Percentiles rank a stretch among this genome's conserved stretches.
phyloP scores from a whole-genome alignment of 345 rosid genomes.

The Citrus unshiu region DNA sequence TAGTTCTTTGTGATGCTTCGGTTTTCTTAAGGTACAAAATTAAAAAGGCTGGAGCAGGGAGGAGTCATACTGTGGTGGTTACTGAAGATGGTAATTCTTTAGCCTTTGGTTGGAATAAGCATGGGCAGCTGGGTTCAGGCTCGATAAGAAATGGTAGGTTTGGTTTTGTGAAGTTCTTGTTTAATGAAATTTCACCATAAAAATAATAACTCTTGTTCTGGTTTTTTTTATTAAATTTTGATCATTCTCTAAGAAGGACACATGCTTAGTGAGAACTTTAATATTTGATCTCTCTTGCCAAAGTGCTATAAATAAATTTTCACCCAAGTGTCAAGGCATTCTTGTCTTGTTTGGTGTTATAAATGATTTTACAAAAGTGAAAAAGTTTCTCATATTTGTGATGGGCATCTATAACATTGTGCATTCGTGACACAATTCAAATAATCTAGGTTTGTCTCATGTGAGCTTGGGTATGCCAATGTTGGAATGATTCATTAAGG shows the following conservation, averaged over 20 bases:
- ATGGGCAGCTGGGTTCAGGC: conserved; percentile 94
- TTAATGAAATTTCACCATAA: not conserved
- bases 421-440: not conserved
- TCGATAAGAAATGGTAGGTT: conserved; percentile 65
- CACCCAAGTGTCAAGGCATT: not conserved
- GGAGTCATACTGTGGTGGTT: conserved; percentile 78
- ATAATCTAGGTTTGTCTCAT: not conserved
- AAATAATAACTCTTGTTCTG: not conserved
- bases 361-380: not conserved
- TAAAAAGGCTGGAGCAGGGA: conserved; percentile 71
- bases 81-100: conserved; percentile 74
- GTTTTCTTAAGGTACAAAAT: conserved; percentile 58
- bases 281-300: not conserved
- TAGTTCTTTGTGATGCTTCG: not conserved
- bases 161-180: not conserved
- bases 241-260: not conserved
- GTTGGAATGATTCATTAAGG: not conserved
- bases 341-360: not conserved
- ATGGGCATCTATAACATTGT: not conserved
- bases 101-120: conserved; percentile 96
- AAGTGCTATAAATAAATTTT: not conserved
- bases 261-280: not conserved
- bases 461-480: not conserved
- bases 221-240: not conserved
- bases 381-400: not conserved